Evolutionary conservation across 208 protist genomes (phyloP).

Genomic region (Acanthamoeba lenticulata): DNA sequence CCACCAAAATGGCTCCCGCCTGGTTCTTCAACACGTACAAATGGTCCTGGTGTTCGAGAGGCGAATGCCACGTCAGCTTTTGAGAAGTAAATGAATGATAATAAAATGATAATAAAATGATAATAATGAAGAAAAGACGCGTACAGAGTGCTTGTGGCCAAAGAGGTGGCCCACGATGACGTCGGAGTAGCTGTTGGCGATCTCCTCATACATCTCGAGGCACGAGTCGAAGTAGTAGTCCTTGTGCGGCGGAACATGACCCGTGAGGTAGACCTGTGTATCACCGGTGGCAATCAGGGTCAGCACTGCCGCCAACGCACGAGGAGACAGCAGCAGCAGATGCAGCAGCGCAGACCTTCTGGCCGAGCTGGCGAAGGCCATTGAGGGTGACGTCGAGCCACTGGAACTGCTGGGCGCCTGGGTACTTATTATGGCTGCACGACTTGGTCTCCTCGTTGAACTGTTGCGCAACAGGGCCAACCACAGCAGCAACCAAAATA

Average conservation of each 20-base stretch:
- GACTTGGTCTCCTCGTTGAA: slow-evolving; percentile 7
- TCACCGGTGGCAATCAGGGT: no score
- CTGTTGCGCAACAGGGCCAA: neutral
- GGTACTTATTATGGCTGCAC: neutral
- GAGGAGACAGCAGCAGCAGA: no score
- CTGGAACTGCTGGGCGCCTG: neutral
- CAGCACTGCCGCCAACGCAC: no score
- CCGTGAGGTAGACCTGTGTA: neutral
- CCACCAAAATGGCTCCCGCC: neutral
- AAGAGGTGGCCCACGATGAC: slow-evolving; percentile 40
- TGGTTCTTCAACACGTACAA: slow-evolving; percentile 21
- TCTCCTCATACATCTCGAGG: neutral
- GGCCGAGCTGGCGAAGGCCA: neutral
- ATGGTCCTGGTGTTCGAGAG: no score
- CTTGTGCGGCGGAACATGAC: neutral
- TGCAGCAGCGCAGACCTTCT: neutral
- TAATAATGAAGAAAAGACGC: no score
- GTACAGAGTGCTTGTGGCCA: slow-evolving; percentile 17
- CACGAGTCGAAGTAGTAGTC: slow-evolving; percentile 10
- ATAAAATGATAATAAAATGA: no score
- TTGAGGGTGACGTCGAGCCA: slow-evolving; percentile 4
- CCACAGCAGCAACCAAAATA: neutral
- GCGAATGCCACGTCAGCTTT: neutral
- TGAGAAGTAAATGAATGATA: no score
- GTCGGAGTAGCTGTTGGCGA: neutral